Percentiles rank a stretch among this genome's conserved stretches.
Evolutionary conservation across 225 moss, liverwort and hornwort genomes (phyloP).

Genomic region (Marchantia paleacea): DNA sequence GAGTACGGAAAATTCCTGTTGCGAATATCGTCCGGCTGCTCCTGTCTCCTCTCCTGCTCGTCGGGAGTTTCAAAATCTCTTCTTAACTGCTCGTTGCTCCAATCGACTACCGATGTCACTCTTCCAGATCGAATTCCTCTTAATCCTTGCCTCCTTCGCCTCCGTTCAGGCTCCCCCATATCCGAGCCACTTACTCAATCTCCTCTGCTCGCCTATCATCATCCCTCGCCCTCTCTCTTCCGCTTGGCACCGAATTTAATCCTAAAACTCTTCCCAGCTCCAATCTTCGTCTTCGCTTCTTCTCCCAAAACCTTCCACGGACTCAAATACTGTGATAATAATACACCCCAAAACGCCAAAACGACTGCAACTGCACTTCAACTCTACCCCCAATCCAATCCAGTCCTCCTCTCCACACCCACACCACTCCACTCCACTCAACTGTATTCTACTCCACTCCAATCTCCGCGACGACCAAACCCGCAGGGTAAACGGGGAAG

Average conservation of each 20-base stretch:
- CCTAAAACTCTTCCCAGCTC: not conserved
- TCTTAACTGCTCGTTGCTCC: not conserved
- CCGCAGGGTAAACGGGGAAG: not conserved
- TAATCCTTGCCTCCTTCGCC: not conserved
- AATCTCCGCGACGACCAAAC: not conserved
- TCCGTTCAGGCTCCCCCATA: not conserved
- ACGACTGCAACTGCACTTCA: too few species aligned
- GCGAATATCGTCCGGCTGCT: too few species aligned
- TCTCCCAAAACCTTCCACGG: not conserved
- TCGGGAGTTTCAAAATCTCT: not conserved
- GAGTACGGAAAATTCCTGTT: not conserved
- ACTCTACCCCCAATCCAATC: too few species aligned
- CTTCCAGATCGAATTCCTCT: not conserved
- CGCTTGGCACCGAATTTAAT: not conserved
- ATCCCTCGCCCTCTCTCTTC: not conserved
- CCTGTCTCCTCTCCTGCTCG: not conserved
- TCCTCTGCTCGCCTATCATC: not conserved
- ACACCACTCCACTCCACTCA: not conserved
- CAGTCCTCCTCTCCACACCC: too few species aligned
- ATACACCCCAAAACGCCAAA: not conserved
- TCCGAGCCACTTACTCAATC: not conserved
- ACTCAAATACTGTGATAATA: not conserved
- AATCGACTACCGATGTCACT: not conserved
- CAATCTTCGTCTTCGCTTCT: not conserved
- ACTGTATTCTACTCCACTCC: too few species aligned